These are phyloP conservation scores for Aureococcus anophagefferens DNA, from an alignment of 108 stramenopile species.

Conservation along the genomic window DNA sequence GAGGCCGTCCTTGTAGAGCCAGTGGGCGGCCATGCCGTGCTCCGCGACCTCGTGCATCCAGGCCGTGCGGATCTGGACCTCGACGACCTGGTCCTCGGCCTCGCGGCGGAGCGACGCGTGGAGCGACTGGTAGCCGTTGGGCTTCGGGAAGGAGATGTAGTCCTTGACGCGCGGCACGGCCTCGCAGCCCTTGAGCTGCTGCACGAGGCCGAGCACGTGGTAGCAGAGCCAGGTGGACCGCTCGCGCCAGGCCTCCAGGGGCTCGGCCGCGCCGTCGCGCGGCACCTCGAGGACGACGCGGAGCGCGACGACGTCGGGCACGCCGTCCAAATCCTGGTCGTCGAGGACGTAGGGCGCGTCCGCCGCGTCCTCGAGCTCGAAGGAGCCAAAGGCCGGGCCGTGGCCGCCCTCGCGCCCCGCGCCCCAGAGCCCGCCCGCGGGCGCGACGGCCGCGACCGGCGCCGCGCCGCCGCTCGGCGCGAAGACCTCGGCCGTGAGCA, in stretches of 20 bases:
- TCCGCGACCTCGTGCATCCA: conserved; percentile 86
- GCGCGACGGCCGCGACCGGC: too few species aligned
- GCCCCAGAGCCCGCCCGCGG: too few species aligned
- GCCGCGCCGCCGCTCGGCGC: too few species aligned
- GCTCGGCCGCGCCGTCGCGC: too few species aligned
- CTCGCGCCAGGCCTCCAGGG: too few species aligned
- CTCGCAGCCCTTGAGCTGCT: conserved; percentile 74
- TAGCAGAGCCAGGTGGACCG: conserved; percentile 72
- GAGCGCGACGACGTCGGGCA: conserved; percentile 81
- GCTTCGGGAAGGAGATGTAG: conserved; percentile 85
- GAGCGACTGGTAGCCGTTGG: conserved; percentile 82
- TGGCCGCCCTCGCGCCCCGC: too few species aligned
- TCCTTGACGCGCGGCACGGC: conserved; percentile 80
- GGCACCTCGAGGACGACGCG: conserved; percentile 60
- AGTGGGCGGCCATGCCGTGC: conserved; percentile 84
- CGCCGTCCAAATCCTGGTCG: conserved; percentile 57
- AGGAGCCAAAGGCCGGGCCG: too few species aligned
- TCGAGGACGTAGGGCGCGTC: too few species aligned
- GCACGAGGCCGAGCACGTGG: conserved; percentile 78
- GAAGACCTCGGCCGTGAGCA: too few species aligned
- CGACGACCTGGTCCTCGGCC: conserved; percentile 69
- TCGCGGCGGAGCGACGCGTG: conserved; percentile 73
- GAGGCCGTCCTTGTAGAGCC: conserved; percentile 52
- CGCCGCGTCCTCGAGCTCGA: too few species aligned
- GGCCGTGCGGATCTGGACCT: conserved; percentile 85